Evolutionary conservation across 129 eudicot genomes (phyloP).

Genomic region (Tagetes erecta): DNA sequence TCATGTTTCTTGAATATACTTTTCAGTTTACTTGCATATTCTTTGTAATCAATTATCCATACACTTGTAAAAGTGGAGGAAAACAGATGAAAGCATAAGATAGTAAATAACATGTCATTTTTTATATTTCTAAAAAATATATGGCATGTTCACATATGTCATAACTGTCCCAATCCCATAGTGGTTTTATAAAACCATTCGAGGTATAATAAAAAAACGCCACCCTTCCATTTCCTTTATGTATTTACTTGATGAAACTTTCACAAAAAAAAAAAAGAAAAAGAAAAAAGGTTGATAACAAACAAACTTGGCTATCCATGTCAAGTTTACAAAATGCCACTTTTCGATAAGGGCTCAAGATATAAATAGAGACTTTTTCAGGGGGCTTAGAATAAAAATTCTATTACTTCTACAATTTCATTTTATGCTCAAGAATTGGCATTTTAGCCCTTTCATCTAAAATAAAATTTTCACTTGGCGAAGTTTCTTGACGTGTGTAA

Average conservation of each 20-base stretch:
- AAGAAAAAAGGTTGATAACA: neutral
- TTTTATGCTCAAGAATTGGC: constrained; percentile 33
- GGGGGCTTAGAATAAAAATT: constrained; percentile 11
- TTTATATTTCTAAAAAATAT: too few species aligned
- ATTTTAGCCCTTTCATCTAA: constrained; percentile 15
- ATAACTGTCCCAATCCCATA: neutral
- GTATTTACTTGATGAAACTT: neutral
- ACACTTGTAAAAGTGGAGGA: neutral
- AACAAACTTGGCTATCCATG: constrained; percentile 6
- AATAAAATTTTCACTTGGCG: constrained; percentile 34
- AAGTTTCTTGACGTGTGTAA: constrained; percentile 39
- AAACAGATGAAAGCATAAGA: neutral
- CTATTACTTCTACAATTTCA: constrained; percentile 19
- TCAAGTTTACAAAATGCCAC: constrained; percentile 32
- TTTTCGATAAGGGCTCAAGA: constrained; percentile 17
- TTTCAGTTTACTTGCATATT: constrained; percentile 8
- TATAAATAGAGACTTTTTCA: neutral
- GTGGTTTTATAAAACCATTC: neutral
- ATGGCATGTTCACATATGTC: too few species aligned
- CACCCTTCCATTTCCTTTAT: neutral
- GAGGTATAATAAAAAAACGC: too few species aligned
- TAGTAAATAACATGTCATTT: too few species aligned
- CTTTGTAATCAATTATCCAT: neutral
- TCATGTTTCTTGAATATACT: constrained; percentile 15
- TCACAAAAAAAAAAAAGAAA: neutral